Conservation (phyloP, 2,329 filamentous ascomycete genomes). For the Chaetothyriales sp. region DNA sequence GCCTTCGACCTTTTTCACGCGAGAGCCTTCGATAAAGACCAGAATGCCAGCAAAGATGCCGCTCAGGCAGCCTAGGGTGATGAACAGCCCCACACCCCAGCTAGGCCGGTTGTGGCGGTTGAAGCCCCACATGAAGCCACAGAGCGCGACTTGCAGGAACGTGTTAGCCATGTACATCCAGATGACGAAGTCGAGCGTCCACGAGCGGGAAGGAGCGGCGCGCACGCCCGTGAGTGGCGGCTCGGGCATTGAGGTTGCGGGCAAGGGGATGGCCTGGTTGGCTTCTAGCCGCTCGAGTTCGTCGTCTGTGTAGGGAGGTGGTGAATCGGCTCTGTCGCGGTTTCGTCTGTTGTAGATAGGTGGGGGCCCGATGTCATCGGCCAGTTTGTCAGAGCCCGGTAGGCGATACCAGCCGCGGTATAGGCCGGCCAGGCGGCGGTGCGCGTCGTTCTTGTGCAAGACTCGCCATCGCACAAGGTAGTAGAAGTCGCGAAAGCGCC, state of each 20-base stretch:
- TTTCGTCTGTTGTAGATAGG: slow-evolving; percentile 13
- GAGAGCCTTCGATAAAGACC: slow-evolving; percentile 58
- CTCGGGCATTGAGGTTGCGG: slow-evolving; percentile 48
- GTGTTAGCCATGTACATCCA: slow-evolving; percentile 72
- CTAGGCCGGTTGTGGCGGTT: slow-evolving; percentile 60
- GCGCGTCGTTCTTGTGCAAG: slow-evolving; percentile 37
- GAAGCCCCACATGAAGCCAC: slow-evolving; percentile 71
- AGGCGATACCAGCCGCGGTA: slow-evolving; percentile 66
- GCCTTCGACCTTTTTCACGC: slow-evolving; percentile 58
- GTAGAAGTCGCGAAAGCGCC: slow-evolving; percentile 70
- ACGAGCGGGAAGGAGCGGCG: slow-evolving; percentile 51
- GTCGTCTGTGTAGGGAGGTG: slow-evolving; percentile 24
- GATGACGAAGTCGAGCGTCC: slow-evolving; percentile 69
- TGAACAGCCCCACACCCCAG: slow-evolving; percentile 69
- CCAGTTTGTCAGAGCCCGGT: slow-evolving; percentile 48
- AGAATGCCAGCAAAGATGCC: slow-evolving; percentile 56
- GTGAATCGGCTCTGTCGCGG: slow-evolving; percentile 8
- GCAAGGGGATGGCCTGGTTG: slow-evolving; percentile 46
- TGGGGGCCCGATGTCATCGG: slow-evolving; percentile 21
- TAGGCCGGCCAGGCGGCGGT: slow-evolving; percentile 59
- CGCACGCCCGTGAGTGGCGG: slow-evolving; percentile 58
- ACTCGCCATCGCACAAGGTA: slow-evolving; percentile 55
- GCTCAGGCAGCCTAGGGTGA: slow-evolving; percentile 58
- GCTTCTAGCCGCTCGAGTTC: slow-evolving; percentile 41
- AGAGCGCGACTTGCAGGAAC: slow-evolving; percentile 58